These are phyloP conservation scores for Diaporthe australafricana DNA, from an alignment of 2,329 filamentous ascomycete species.

Conservation along the genomic window DNA sequence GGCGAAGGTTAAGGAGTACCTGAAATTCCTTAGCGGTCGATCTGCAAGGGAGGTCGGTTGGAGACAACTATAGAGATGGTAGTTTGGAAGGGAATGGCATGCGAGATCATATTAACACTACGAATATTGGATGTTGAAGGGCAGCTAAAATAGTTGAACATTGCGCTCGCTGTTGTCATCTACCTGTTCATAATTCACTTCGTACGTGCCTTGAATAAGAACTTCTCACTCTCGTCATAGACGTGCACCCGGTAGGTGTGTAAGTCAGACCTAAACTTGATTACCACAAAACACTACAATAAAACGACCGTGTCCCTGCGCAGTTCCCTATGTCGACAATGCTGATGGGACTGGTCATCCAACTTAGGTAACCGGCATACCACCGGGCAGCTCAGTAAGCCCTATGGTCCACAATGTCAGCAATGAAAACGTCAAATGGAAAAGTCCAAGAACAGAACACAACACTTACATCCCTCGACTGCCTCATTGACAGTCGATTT, in stretches of 20 bases:
- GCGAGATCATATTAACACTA: too few relatives aligned
- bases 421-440: background rate
- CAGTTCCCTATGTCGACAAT: background rate
- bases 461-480: constrained; percentile 47
- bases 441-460: background rate
- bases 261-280: too few relatives aligned
- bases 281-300: background rate
- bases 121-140: too few relatives aligned
- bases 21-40: constrained; percentile 6
- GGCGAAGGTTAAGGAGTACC: constrained; percentile 39
- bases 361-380: background rate
- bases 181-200: too few relatives aligned
- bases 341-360: background rate
- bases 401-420: background rate
- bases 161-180: too few relatives aligned
- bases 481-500: constrained; percentile 46
- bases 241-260: too few relatives aligned
- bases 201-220: too few relatives aligned
- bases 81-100: too few relatives aligned
- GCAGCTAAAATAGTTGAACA: too few relatives aligned
- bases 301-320: background rate
- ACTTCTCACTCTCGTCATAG: too few relatives aligned
- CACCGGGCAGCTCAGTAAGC: background rate
- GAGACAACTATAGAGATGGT: background rate
- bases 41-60: background rate